Percentiles rank a stretch among this genome's conserved stretches.
Conservation (phyloP, 805 yeast species). For the Isabelozyma gotoi region DNA sequence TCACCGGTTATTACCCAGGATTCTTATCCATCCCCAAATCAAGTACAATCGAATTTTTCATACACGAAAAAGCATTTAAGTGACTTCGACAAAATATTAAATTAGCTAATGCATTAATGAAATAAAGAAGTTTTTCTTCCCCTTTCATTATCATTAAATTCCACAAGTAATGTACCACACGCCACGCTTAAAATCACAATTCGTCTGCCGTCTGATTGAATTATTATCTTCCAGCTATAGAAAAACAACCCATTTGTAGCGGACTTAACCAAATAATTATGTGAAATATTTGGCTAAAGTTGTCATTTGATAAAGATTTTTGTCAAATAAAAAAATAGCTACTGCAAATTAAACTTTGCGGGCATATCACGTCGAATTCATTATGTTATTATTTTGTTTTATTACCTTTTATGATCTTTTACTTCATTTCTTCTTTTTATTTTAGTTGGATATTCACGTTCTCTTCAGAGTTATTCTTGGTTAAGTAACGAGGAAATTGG, state of each 20-base stretch:
- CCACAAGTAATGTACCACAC: no score
- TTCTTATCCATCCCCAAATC: neutral
- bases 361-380: no score
- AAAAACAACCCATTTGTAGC: neutral
- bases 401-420: neutral
- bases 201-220: no score
- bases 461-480: neutral
- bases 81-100: conserved; percentile 9
- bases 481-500: neutral
- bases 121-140: no score
- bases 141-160: no score
- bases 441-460: neutral
- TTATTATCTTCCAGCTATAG: no score
- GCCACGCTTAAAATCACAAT: no score
- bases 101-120: conserved; percentile 1
- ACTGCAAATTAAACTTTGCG: neutral
- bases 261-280: neutral
- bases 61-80: conserved; percentile 1
- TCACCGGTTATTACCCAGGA: neutral
- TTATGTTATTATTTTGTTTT: no score
- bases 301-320: neutral
- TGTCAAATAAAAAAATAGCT: neutral
- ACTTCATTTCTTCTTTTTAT: neutral
- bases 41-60: neutral
- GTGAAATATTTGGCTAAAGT: neutral